Conservation (phyloP, 495 filamentous ascomycete species). For the Hypoxylon perforatum region DNA sequence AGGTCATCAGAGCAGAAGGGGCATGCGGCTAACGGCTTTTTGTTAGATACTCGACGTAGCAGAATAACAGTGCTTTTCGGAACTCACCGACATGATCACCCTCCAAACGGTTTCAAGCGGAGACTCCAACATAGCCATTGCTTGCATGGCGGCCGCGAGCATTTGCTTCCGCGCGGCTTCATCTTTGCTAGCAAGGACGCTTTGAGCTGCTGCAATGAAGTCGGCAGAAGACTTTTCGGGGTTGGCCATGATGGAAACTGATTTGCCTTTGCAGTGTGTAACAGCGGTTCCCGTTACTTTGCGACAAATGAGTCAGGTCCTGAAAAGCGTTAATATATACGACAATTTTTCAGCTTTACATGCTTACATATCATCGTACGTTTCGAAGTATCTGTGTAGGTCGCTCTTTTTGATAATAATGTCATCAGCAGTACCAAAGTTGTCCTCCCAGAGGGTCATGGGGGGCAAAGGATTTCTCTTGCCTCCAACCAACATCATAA, state of each 20-base stretch:
- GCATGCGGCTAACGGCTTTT: constrained; percentile 30
- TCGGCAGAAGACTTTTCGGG: constrained; percentile 6
- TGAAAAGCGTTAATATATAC: too few relatives aligned
- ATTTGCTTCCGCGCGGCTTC: constrained; percentile 27
- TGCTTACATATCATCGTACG: too few relatives aligned
- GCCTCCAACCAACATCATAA: too few relatives aligned
- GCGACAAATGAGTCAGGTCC: too few relatives aligned
- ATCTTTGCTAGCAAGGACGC: constrained; percentile 14
- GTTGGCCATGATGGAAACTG: neutral
- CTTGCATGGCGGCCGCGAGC: constrained; percentile 20
- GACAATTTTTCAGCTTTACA: too few relatives aligned
- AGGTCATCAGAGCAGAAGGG: constrained; percentile 21
- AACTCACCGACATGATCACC: constrained; percentile 34
- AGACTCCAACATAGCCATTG: constrained; percentile 26
- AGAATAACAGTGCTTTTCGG: neutral
- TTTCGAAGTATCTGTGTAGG: too few relatives aligned
- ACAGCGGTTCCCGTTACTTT: too few relatives aligned
- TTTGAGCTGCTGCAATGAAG: constrained; percentile 16
- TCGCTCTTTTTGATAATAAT: too few relatives aligned
- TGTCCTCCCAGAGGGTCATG: too few relatives aligned
- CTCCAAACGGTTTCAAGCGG: constrained; percentile 35
- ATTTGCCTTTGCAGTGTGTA: neutral
- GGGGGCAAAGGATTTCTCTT: too few relatives aligned
- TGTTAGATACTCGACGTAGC: neutral
- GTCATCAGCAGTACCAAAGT: too few relatives aligned